Percentiles rank a stretch among this genome's conserved stretches.
These are phyloP conservation scores for Toxicodendron radicans DNA, from an alignment of 345 rosid species.

Conservation along the genomic window DNA sequence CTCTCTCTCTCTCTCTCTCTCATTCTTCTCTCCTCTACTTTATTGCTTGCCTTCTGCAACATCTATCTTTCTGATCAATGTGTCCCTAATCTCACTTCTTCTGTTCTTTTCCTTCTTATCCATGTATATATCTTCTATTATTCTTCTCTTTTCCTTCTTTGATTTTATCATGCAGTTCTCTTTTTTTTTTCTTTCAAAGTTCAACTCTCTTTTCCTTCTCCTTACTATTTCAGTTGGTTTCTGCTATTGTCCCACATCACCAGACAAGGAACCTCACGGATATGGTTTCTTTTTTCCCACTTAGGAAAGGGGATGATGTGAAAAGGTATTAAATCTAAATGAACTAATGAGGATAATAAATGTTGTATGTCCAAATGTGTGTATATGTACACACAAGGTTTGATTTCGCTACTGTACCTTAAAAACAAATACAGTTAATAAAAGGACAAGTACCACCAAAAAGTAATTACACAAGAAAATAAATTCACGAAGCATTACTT, in stretches of 20 bases:
- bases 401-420: not conserved
- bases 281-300: not conserved
- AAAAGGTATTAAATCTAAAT: not conserved
- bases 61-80: too few species aligned
- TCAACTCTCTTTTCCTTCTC: too few species aligned
- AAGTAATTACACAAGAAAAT: not conserved
- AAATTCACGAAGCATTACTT: slow-evolving; percentile 52
- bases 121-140: too few species aligned
- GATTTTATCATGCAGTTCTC: too few species aligned
- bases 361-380: not conserved
- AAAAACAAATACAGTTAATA: not conserved
- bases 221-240: too few species aligned
- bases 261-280: not conserved
- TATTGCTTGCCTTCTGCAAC: too few species aligned
- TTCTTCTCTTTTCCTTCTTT: too few species aligned
- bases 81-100: too few species aligned
- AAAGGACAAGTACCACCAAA: not conserved
- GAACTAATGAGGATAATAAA: not conserved
- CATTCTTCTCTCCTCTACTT: too few species aligned
- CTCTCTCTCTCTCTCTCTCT: too few species aligned
- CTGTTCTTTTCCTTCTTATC: too few species aligned
- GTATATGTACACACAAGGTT: not conserved
- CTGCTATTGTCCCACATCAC: not conserved
- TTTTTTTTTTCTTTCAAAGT: too few species aligned
- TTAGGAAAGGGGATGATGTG: not conserved